Conservation (phyloP, 805 yeast species). For the Lipomyces yamadae region DNA sequence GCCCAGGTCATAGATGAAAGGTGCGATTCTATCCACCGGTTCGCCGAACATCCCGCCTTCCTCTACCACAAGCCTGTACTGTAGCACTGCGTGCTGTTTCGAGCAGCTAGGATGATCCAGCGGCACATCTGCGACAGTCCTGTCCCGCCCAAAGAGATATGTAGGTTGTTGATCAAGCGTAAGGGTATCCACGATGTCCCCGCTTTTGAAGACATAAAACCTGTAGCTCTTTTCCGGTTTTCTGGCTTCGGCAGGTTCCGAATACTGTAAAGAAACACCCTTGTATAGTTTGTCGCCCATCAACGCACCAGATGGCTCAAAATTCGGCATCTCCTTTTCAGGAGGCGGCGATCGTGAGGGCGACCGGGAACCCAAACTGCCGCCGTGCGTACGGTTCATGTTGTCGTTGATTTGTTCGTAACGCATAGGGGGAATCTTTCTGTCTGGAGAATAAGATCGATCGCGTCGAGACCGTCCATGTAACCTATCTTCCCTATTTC, state of each 20-base stretch:
- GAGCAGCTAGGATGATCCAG: slow-evolving; percentile 66
- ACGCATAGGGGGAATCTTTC: slow-evolving; percentile 7
- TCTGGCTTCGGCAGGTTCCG: slow-evolving; percentile 37
- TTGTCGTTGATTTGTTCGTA: slow-evolving; percentile 18
- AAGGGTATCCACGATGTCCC: slow-evolving; percentile 33
- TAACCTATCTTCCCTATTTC: background rate
- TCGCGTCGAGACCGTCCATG: slow-evolving; percentile 6
- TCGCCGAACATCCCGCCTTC: slow-evolving; percentile 25
- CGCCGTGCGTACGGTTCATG: slow-evolving; percentile 9
- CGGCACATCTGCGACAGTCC: slow-evolving; percentile 35
- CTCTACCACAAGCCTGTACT: slow-evolving; percentile 45
- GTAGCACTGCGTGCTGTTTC: slow-evolving; percentile 61
- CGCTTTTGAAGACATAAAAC: slow-evolving; percentile 37
- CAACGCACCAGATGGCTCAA: slow-evolving; percentile 33
- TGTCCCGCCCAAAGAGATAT: slow-evolving; percentile 39
- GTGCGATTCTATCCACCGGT: slow-evolving; percentile 30
- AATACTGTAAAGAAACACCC: slow-evolving; percentile 34
- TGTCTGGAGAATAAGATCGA: background rate
- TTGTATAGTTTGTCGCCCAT: slow-evolving; percentile 33
- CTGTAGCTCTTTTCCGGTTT: slow-evolving; percentile 33
- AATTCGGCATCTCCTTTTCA: slow-evolving; percentile 34
- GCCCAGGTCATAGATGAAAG: slow-evolving; percentile 54
- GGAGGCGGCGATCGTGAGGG: slow-evolving; percentile 4
- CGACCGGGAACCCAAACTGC: background rate
- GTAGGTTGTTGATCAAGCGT: slow-evolving; percentile 31